Conservation (phyloP, 2,329 filamentous ascomycete species). For the Aspergillus sp. region DNA sequence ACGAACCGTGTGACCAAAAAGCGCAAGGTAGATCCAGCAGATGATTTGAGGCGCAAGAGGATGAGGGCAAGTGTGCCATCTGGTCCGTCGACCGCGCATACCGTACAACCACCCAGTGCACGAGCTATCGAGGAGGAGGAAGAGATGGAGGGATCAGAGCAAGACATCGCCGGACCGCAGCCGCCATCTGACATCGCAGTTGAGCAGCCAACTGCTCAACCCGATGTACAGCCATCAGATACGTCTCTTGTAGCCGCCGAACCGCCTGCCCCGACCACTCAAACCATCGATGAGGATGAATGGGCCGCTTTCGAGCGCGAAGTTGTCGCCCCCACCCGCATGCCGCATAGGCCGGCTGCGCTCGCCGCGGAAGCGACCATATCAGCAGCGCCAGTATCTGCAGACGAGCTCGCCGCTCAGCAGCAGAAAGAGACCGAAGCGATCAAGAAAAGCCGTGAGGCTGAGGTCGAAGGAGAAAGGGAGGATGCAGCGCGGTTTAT, state of each 20-base stretch:
- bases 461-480: slow-evolving; percentile 65
- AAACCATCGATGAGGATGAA: slow-evolving; percentile 69
- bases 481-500: slow-evolving; percentile 74
- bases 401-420: slow-evolving; percentile 62
- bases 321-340: slow-evolving; percentile 57
- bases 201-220: slow-evolving; percentile 14
- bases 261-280: slow-evolving; percentile 14
- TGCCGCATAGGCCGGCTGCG: slow-evolving; percentile 33
- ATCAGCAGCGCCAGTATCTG: slow-evolving; percentile 67
- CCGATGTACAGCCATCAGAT: slow-evolving; percentile 10
- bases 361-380: slow-evolving; percentile 59
- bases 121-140: slow-evolving; percentile 29
- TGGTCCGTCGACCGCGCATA: slow-evolving; percentile 37
- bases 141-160: slow-evolving; percentile 29
- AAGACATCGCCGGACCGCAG: slow-evolving; percentile 29
- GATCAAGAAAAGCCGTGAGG: slow-evolving; percentile 49
- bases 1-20: slow-evolving; percentile 52
- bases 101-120: slow-evolving; percentile 25
- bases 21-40: slow-evolving; percentile 53
- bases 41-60: slow-evolving; percentile 47
- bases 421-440: slow-evolving; percentile 50
- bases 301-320: slow-evolving; percentile 88
- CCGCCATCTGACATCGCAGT: slow-evolving; percentile 19
- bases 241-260: slow-evolving; percentile 10
- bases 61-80: slow-evolving; percentile 37